A percentile compares a stretch with the other conserved stretches of the same genome.
Evolutionary conservation across 2,329 filamentous ascomycete species (phyloP).

Genomic region (Pseudopithomyces maydicus): DNA sequence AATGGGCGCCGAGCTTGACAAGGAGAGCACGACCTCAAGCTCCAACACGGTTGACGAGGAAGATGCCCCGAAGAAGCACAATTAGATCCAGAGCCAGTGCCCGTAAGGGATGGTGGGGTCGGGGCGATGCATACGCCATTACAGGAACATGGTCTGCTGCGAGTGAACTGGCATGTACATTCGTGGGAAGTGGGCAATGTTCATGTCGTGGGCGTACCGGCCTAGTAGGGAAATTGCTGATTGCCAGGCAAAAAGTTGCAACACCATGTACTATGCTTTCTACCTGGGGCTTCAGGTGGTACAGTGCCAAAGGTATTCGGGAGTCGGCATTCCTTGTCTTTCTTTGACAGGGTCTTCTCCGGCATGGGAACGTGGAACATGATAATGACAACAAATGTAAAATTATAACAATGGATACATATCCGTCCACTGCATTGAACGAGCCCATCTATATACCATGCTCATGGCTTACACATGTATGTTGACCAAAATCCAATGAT

Average conservation of each 20-base stretch:
- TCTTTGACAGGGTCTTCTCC: slow-evolving; percentile 6
- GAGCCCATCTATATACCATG: not conserved
- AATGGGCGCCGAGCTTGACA: slow-evolving; percentile 60
- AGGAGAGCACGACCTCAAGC: slow-evolving; percentile 58
- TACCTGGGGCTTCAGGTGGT: not conserved
- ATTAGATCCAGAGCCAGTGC: slow-evolving; percentile 27
- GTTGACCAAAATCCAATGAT: too few species aligned
- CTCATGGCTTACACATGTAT: too few species aligned
- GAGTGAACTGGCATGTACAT: slow-evolving; percentile 28
- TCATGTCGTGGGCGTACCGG: slow-evolving; percentile 8
- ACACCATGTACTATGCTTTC: slow-evolving; percentile 31
- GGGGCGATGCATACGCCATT: slow-evolving; percentile 13
- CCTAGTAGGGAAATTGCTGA: slow-evolving; percentile 16
- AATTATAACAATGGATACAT: not conserved
- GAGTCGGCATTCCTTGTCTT: slow-evolving; percentile 13
- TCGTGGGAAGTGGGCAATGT: slow-evolving; percentile 23
- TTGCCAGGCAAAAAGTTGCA: slow-evolving; percentile 19
- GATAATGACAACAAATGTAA: slow-evolving; percentile 4
- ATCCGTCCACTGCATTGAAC: not conserved
- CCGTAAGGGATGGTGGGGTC: slow-evolving; percentile 17
- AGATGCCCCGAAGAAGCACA: slow-evolving; percentile 52
- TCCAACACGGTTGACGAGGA: slow-evolving; percentile 66
- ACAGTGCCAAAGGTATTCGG: slow-evolving; percentile 6
- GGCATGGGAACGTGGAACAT: slow-evolving; percentile 5
- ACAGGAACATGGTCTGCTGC: slow-evolving; percentile 19